Percentiles rank a stretch among this genome's conserved stretches.
Conservation (phyloP, 768 basidiomycete species). For the Suillus decipiens region DNA sequence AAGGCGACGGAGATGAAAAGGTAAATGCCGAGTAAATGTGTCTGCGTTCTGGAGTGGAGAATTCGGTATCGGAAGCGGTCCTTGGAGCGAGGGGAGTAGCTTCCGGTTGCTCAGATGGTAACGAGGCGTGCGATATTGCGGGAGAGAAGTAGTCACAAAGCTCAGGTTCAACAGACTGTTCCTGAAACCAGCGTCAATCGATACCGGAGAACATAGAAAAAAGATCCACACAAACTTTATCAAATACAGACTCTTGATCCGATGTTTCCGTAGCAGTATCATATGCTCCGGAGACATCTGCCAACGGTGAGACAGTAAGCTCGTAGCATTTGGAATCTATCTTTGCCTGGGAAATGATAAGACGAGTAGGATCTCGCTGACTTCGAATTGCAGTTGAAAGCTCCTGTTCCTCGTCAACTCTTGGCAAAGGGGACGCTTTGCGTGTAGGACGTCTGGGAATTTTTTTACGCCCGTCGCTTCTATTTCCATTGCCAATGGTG, state of each 20-base stretch:
- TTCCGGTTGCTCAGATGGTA: constrained; percentile 34
- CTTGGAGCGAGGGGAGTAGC: constrained; percentile 29
- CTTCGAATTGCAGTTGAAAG: constrained; percentile 16
- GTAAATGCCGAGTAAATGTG: constrained; percentile 75
- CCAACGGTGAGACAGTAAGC: constrained; percentile 74
- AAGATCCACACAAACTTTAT: constrained; percentile 47
- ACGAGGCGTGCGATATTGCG: constrained; percentile 17
- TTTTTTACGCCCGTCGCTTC: constrained; percentile 41
- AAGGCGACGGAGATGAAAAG: constrained; percentile 72
- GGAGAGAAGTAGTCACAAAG: constrained; percentile 55
- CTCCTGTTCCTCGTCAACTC: constrained; percentile 53
- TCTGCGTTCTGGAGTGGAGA: constrained; percentile 76
- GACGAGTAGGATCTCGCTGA: constrained; percentile 28
- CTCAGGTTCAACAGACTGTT: constrained; percentile 55
- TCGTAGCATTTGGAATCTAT: constrained; percentile 81
- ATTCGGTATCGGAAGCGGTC: constrained; percentile 34
- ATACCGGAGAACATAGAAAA: constrained; percentile 6
- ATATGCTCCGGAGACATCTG: constrained; percentile 75
- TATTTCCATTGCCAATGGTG: constrained; percentile 25
- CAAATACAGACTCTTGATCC: constrained; percentile 38
- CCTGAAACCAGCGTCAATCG: constrained; percentile 35
- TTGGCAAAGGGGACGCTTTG: constrained; percentile 61
- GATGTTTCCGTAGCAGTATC: constrained; percentile 38
- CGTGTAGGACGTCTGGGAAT: constrained; percentile 42
- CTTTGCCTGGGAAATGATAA: constrained; percentile 46